A percentile compares a stretch with the other conserved stretches of the same genome.
phyloP scores from a whole-genome alignment of 306 rosid genomes.

The Mimosa bimucronata region DNA sequence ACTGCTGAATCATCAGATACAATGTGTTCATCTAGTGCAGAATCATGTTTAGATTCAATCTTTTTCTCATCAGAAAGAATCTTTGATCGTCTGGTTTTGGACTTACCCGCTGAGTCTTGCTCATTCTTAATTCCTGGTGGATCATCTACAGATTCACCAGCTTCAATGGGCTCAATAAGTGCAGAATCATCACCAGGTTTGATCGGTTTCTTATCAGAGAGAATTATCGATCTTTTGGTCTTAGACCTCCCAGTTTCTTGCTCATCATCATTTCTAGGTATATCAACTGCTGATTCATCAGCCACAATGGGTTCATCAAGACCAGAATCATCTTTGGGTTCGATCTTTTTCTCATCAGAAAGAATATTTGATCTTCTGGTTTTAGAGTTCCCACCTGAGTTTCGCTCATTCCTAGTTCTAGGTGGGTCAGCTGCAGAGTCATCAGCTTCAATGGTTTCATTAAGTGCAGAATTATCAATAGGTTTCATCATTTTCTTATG shows the following conservation, averaged over 20 bases:
- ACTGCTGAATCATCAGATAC: neutral
- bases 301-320: neutral
- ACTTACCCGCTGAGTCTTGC: slow-evolving; percentile 24
- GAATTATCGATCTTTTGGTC: slow-evolving; percentile 17
- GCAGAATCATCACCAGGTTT: neutral
- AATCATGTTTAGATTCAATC: slow-evolving; percentile 9
- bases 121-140: slow-evolving; percentile 13
- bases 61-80: neutral
- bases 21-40: neutral
- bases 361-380: neutral
- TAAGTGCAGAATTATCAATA: neutral
- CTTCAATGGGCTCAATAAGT: neutral
- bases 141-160: neutral
- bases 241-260: slow-evolving; percentile 31
- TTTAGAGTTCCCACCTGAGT: neutral
- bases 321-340: neutral
- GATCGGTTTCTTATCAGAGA: neutral
- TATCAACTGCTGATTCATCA: neutral
- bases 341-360: neutral
- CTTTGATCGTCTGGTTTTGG: slow-evolving; percentile 28
- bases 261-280: slow-evolving; percentile 11
- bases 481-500: neutral
- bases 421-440: neutral
- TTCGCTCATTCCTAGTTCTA: neutral
- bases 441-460: neutral